Evolutionary conservation across 768 basidiomycete species (phyloP).

Genomic region (Suillus alpinus): DNA sequence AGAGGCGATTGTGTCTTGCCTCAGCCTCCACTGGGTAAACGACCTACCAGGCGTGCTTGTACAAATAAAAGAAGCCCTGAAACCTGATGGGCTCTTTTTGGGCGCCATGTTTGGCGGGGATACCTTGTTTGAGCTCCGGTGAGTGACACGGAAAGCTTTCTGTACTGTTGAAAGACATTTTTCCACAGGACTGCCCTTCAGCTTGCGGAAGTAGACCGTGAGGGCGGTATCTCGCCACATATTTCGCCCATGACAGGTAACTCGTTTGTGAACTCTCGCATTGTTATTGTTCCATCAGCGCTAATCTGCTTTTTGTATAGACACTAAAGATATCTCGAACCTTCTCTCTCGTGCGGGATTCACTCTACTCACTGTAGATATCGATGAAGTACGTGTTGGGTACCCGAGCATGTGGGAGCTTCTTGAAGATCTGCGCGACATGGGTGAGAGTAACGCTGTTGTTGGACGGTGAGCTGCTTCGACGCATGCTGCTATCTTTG

Average conservation of each 20-base stretch:
- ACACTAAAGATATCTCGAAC: constrained; percentile 90
- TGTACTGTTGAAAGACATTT: not conserved
- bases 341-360: constrained; percentile 92
- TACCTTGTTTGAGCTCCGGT: constrained; percentile 91
- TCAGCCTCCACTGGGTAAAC: constrained; percentile 95
- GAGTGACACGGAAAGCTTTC: constrained; percentile 2
- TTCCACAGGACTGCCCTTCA: constrained; percentile 79
- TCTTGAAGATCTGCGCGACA: constrained; percentile 87
- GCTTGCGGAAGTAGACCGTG: constrained; percentile 88
- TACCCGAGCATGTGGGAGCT: constrained; percentile 98
- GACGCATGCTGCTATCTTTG: not conserved
- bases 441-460: constrained; percentile 96
- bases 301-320: constrained; percentile 36
- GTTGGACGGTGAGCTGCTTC: constrained; percentile 60
- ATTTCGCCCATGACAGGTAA: constrained; percentile 96
- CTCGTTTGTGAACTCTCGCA: not conserved
- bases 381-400: constrained; percentile 85
- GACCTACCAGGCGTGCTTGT: constrained; percentile 89
- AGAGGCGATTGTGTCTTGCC: constrained; percentile 89
- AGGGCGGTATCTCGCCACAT: constrained; percentile 96
- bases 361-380: constrained; percentile 89
- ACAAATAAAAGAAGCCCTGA: constrained; percentile 81
- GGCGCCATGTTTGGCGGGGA: constrained; percentile 96
- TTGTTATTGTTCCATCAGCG: constrained; percentile 1
- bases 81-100: constrained; percentile 92